Conservation (phyloP, 768 basidiomycete species). For the Lyophyllum decastes region DNA sequence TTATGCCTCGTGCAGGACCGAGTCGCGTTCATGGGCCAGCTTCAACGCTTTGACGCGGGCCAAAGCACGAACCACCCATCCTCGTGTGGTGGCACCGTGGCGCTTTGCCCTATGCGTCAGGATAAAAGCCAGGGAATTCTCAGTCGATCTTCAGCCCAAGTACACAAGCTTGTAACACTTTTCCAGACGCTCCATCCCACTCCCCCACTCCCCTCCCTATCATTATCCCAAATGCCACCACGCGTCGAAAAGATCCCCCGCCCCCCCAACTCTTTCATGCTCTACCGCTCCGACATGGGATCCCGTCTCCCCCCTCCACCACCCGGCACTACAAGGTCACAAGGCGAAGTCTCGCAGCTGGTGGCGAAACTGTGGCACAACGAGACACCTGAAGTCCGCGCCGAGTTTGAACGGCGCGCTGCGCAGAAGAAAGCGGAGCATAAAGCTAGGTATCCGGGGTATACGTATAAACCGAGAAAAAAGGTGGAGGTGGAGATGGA, state of each 20-base stretch:
- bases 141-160: neutral
- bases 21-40: no score
- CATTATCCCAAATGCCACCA: neutral
- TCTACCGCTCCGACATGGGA: constrained; percentile 1
- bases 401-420: constrained; percentile 1
- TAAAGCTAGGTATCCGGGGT: constrained; percentile 7
- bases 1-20: no score
- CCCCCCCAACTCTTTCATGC: constrained; percentile 5
- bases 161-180: no score
- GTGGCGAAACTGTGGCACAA: constrained; percentile 7
- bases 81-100: neutral
- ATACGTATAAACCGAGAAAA: constrained; percentile 5
- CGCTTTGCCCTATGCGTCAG: neutral
- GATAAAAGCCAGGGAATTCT: neutral
- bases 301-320: neutral
- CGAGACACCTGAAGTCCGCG: constrained; percentile 1
- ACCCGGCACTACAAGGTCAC: neutral
- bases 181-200: no score
- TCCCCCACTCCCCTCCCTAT: no score
- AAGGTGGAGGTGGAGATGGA: neutral
- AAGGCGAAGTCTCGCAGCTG: constrained; percentile 5
- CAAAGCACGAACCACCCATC: neutral
- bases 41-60: neutral
- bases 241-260: neutral
- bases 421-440: constrained; percentile 3